Evolutionary conservation across 768 basidiomycete species (phyloP), one percentile per base, ranked within the genome.

Genomic region (Galerina sulciceps): DNA sequence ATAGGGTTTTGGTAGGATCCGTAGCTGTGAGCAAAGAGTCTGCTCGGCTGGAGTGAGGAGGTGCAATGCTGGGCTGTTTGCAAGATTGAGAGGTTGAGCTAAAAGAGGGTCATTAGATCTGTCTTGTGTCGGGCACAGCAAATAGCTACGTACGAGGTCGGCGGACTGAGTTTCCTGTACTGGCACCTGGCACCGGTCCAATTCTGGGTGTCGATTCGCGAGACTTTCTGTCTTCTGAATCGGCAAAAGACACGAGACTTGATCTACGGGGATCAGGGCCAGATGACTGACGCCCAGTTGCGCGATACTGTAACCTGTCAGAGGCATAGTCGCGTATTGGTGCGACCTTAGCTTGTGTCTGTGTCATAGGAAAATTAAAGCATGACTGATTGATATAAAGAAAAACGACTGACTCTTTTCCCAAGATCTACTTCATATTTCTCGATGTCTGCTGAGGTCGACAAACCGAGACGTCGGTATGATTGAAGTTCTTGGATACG

Each of bases 1-100:
- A 71, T 97, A 99, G 0, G 97, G 94, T 68, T 94, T 93, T 0
- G 97, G 96, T 17, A 97, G 81, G 57, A 99, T 94, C 6, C 95
- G 90, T 31, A 99, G 82, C 55, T 85, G 82, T 2, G 94, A 91
- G 71, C 97, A 98, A 18, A 99, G 86, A 0, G 82, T 78, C 71
- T 95, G 93, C 74, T 99, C 96, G 26, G 87, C 88, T 10, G 87
- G 82, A 1, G 93, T 91, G 64, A 99, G 90, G 9, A 99, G 83
- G 68, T 98, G 93, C 5, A 99, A 77, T 0, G 91, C 93, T 0
- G 91, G 89, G 62, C 93, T 90, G 69, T 95, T 94, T 35, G 95
- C 89, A 57, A 99, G 84, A 69, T 96, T 96, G 66, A 97, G 86
- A 2, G 94, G 91, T 17, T 77, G 78, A 48, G 79, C 81, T 82